Conservation (phyloP, 495 filamentous ascomycete species). For the Lophiotrema nucula region DNA sequence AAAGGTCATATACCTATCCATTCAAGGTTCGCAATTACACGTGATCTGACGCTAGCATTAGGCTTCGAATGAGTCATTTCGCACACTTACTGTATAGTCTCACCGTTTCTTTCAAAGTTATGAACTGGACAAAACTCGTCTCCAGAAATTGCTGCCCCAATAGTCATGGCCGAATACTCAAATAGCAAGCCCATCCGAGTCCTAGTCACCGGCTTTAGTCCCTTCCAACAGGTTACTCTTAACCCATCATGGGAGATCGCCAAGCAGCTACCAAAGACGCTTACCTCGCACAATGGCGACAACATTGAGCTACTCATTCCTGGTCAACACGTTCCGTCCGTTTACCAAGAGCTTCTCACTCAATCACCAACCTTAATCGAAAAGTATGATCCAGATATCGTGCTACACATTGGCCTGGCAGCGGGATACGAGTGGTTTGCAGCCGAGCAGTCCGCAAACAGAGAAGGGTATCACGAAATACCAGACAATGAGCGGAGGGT, state of each 20-base stretch:
- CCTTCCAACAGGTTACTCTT: constrained; percentile 7
- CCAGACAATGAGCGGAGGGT: constrained; percentile 35
- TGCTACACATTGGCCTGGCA: constrained; percentile 38
- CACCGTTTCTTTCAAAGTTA: too few relatives aligned
- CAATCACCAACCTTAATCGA: constrained; percentile 26
- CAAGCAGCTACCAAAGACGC: constrained; percentile 3
- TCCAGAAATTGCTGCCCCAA: too few relatives aligned
- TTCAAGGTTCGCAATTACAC: too few relatives aligned
- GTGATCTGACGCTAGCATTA: too few relatives aligned
- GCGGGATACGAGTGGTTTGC: constrained; percentile 32
- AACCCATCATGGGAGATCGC: constrained; percentile 29
- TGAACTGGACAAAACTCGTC: too few relatives aligned
- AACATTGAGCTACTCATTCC: constrained; percentile 26
- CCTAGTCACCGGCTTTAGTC: constrained; percentile 36
- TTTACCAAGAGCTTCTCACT: constrained; percentile 32
- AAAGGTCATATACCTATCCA: too few relatives aligned
- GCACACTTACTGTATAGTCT: too few relatives aligned
- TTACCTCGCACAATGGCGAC: background rate
- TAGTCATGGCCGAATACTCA: background rate
- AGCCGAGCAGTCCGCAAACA: constrained; percentile 33
- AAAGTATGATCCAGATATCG: constrained; percentile 31
- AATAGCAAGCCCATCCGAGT: constrained; percentile 24
- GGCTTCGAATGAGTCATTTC: too few relatives aligned
- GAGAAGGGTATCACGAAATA: constrained; percentile 39
- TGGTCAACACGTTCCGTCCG: constrained; percentile 17